phyloP scores from a whole-genome alignment of 257 asterid species.

The Plantago elongata region DNA sequence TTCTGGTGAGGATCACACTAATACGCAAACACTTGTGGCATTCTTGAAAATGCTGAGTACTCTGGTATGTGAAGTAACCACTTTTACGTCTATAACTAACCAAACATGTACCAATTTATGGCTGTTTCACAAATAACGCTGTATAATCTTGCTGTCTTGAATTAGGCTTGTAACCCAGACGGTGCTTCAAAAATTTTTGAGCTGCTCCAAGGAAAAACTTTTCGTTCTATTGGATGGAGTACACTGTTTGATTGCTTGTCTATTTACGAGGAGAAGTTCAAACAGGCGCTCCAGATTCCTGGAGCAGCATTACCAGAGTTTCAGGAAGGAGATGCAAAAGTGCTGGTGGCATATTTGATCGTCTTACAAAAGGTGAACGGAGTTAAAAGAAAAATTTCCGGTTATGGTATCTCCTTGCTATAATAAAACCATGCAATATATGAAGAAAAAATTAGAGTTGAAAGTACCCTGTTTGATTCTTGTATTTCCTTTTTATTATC shows the following conservation, averaged over 20 bases:
- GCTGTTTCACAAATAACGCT: constrained; percentile 13
- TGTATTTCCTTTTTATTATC: not conserved
- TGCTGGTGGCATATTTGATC: constrained; percentile 85
- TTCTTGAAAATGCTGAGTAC: constrained; percentile 87
- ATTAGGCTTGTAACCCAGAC: constrained; percentile 78
- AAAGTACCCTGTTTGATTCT: not conserved
- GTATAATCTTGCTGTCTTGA: constrained; percentile 30
- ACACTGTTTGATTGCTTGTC: constrained; percentile 79
- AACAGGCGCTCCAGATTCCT: constrained; percentile 73
- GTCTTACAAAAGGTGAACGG: constrained; percentile 67
- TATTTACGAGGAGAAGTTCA: constrained; percentile 84
- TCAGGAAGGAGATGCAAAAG: constrained; percentile 98
- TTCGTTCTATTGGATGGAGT: constrained; percentile 89
- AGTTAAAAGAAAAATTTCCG: not conserved
- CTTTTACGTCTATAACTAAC: constrained; percentile 1
- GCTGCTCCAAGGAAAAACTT: constrained; percentile 83
- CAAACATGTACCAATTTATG: not conserved
- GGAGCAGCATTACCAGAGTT: constrained; percentile 75
- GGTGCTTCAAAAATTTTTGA: constrained; percentile 93
- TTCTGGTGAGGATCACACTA: constrained; percentile 94
- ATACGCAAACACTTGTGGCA: constrained; percentile 85
- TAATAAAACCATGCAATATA: not conserved
- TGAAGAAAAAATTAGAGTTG: not conserved
- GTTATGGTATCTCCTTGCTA: not conserved
- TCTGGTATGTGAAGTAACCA: constrained; percentile 54